Percentiles rank a stretch among this genome's conserved stretches.
These are phyloP conservation scores for Ceratocystis cubensis DNA, from an alignment of 2,329 filamentous ascomycete species.

Conservation along the genomic window DNA sequence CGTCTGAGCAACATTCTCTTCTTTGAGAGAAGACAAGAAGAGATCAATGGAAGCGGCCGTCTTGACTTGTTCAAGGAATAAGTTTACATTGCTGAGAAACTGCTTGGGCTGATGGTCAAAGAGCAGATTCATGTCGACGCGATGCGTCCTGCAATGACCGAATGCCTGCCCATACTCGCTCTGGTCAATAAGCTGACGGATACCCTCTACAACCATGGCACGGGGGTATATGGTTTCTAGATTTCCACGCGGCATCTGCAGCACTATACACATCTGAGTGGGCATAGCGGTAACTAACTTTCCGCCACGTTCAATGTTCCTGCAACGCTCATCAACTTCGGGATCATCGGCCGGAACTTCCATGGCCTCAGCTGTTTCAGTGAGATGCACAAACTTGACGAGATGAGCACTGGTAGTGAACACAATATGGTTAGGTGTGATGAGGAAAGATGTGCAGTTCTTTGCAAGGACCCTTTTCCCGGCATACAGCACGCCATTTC, in stretches of 20 bases:
- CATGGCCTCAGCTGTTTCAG: constrained; percentile 50
- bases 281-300: constrained; percentile 81
- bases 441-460: constrained; percentile 82
- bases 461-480: constrained; percentile 61
- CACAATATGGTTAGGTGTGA: constrained; percentile 71
- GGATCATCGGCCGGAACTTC: constrained; percentile 78
- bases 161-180: constrained; percentile 79
- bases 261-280: constrained; percentile 67
- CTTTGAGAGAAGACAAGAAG: constrained; percentile 77
- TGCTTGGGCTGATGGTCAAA: constrained; percentile 84
- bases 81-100: constrained; percentile 61
- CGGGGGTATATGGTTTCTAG: constrained; percentile 89
- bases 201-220: constrained; percentile 82
- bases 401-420: constrained; percentile 88
- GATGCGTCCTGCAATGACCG: constrained; percentile 74
- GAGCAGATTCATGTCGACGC: constrained; percentile 95
- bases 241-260: constrained; percentile 95
- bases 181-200: constrained; percentile 64
- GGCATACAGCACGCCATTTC: constrained; percentile 65
- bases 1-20: constrained; percentile 85
- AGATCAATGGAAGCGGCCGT: constrained; percentile 76
- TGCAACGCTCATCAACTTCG: constrained; percentile 80
- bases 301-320: constrained; percentile 81
- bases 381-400: constrained; percentile 84
- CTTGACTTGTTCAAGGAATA: constrained; percentile 75